Base-by-base conservation (phyloP, 1,284 basidiomycete species). In the Xerocomus cyaneibrunnescens region DNA sequence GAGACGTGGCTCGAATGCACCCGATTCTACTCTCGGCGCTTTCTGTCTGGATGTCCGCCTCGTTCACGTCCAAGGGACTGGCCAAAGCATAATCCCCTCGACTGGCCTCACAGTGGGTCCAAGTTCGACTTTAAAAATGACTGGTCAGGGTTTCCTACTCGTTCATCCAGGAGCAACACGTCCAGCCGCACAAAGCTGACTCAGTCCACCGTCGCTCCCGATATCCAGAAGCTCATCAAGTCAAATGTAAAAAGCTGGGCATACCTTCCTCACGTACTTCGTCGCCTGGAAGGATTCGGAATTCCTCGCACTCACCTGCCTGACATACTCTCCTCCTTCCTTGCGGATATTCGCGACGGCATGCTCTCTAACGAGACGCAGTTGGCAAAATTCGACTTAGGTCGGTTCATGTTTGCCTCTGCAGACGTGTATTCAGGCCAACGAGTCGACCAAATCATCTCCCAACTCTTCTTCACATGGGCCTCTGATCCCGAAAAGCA, bases 381-480 rank as follows among this genome's bases (percentile, higher is more conserved):
- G 12, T 44, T 22, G 5, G 49, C 67, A 21, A 60, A 60, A 27
- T 70, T 72, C 36, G 57, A 57, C 21, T 42, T 67, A 16, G 62
- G 62, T 22, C 53, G 65, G 12, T 62, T 74, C 50, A 35, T 39
- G 17, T 45, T 64, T 8, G 32, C 64, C 2, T 25, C 59, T 6
- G 14, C 57, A 32, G 57, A 63, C 34, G 31, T n/a, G 21, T 23
- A 44, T 22, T 58, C 35, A 23, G 48, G 40, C 6, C 56, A 63
- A 23, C 56, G 57, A 6, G 35, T 70, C 27, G 72, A 76, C 58
- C 60, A 64, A 42, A 62, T 62, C 12, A 55, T 73, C 21, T 72
- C 70, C 6, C 67, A 69, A 13, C 59, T 73, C n/a, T 71, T 78
- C 55, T 76, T 69, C 55, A 59, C 70, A 25, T 78, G 76, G 77